Evolutionary conservation across 1,139 yeast species (phyloP), one percentile per base, ranked within the genome.

Genomic region (Komagataea norvegica): DNA sequence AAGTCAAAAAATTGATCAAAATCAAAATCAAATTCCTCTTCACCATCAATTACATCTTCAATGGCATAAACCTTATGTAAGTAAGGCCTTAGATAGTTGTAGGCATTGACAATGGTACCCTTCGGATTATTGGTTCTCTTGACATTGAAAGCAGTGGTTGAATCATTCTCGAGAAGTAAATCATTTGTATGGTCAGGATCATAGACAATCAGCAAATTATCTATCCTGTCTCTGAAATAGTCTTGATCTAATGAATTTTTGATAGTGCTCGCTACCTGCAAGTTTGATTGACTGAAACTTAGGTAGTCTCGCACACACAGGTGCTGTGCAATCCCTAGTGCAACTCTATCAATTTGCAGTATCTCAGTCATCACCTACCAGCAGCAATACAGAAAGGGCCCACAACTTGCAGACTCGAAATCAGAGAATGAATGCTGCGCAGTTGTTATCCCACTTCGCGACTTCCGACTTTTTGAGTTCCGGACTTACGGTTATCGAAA

Each of bases 101-200:
- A 27, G 3, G 47, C 41, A 16, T 33, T 25, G 2, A 29, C 13
- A 8, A 47, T 39, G 0, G 50, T 45, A 6, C 35, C 25, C 27
- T 42, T 51, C 9, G 56, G 54, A 22, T 48, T 41, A 3, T 40
- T 40, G 0, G 52, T 47, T 25, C 38, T 40, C 23, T 33, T 42
- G 6, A 42, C 7, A 13, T 36, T 27, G 37, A 51, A 48, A 1
- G 42, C 42, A 3, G 41, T 36, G 2, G 40, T 19, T 1, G 46
- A 36, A 14, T 47, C 49, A 7, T 31, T 32, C 10, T 49, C 52
- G 3, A 39, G 19, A 13, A 49, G 32, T 1, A 49, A 31, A 20
- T 47, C 52, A 19, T 39, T 42, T 1, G 32, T 28, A 29, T 33
- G 34, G 0, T 13, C 14, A 1, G 47, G 40, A 26, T 50, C 50